phyloP scores from a whole-genome alignment of 108 stramenopile genomes.

The Parmales sp. region DNA sequence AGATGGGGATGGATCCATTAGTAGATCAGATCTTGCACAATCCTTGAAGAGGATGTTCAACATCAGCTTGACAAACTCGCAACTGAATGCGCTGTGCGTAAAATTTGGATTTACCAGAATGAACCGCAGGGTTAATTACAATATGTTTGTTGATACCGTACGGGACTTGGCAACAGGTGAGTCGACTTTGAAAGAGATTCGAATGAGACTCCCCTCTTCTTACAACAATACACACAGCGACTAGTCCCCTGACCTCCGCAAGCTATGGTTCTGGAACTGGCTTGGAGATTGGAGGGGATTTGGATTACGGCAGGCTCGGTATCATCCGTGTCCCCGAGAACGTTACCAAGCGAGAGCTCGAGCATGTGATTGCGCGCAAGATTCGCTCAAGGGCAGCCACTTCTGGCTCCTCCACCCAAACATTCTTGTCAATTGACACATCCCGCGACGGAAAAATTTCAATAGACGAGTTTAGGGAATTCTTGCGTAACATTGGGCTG shows the following conservation, averaged over 20 bases:
- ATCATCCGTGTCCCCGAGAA: neutral
- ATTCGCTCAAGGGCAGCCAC: neutral
- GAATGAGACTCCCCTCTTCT: neutral
- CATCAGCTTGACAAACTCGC: neutral
- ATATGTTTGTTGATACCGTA: neutral
- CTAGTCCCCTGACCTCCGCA: neutral
- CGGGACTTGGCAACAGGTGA: neutral
- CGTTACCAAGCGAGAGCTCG: neutral
- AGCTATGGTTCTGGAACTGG: neutral
- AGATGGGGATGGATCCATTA: neutral
- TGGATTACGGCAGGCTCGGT: neutral
- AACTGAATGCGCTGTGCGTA: neutral
- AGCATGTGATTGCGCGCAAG: neutral
- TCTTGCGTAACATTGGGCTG: neutral
- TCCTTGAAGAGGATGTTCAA: neutral
- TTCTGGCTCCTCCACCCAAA: neutral
- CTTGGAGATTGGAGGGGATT: neutral
- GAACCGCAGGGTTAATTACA: neutral
- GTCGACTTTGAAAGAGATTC: neutral
- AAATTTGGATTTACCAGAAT: neutral
- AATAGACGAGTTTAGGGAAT: neutral
- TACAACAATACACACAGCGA: too few relatives aligned
- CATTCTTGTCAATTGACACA: neutral
- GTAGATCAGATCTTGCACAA: neutral
- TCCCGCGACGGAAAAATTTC: neutral